Base-by-base conservation (phyloP, 75 land plant species). In the Pinus taeda region DNA sequence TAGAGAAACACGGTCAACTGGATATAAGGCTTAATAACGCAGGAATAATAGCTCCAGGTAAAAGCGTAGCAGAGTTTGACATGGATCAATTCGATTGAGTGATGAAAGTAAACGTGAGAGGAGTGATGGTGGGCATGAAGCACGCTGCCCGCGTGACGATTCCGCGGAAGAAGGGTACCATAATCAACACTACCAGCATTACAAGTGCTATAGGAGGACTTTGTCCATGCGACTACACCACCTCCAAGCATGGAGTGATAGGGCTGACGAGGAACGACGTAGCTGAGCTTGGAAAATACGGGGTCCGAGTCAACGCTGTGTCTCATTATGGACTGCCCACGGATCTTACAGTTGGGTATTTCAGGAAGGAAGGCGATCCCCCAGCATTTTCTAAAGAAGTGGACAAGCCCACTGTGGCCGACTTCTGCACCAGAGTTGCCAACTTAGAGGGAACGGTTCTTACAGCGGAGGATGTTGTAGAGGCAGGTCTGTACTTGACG, bases 131-230 rank as follows among this genome's bases (percentile, higher is more conserved):
- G 76, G 94, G 94, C 15, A 81, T 90, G 24, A 92, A 92, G 83
- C 94, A 92, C 70, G 92, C 94, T 1, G 87, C 94, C 20, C 83
- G 90, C 30, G 90, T 86, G 14, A 92, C 90, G 94, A 73, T 83
- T 17, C 94, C 92, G 0, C 57, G 24, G 9, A 79, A 82, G 57
- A 78, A 84, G 9, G 87, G 89, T 59, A 81, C 81, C 62, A 60
- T 60, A 60, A 60, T 60, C 11, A 21, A 24, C 3, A 60, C 62
- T n/a, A 12, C 62, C 11, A 60, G 62, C 26, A 11, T 60, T 60
- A 24, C 2, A 60, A 22, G 62, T n/a, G 11, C 21, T 60, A 7
- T 60, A 22, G 62, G 62, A 1, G 26, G 62, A 7, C 21, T 22
- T 11, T 3, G 26, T 11, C 24, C 62, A 30, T 4, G 30, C 30